These are phyloP conservation scores for Candida xiaguanensis DNA, from an alignment of 805 yeast genomes.

Conservation along the genomic window DNA sequence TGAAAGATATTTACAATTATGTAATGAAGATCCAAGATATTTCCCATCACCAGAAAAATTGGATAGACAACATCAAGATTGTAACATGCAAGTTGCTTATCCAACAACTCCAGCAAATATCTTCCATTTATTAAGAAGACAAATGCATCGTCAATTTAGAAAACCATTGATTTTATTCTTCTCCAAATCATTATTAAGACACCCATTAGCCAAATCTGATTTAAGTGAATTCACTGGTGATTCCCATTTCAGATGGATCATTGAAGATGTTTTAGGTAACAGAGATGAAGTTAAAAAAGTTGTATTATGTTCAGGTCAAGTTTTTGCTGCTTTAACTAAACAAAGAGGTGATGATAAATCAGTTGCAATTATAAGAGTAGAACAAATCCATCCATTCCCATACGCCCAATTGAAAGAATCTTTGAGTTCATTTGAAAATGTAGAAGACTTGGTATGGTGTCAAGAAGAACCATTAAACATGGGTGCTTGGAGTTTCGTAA, in stretches of 20 bases:
- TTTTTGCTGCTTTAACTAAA: conserved; percentile 86
- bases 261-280: conserved; percentile 88
- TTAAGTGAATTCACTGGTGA: conserved; percentile 86
- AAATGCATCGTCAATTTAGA: conserved; percentile 98
- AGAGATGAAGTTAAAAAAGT: conserved; percentile 82
- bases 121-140: conserved; percentile 97
- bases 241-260: conserved; percentile 91
- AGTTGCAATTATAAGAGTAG: conserved; percentile 86
- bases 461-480: conserved; percentile 99
- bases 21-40: conserved; percentile 91
- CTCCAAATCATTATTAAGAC: conserved; percentile 93
- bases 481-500: conserved; percentile 80
- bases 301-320: conserved; percentile 88
- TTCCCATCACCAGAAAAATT: conserved; percentile 90
- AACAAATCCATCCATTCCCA: conserved; percentile 99
- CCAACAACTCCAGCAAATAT: conserved; percentile 97
- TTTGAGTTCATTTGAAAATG: conserved; percentile 71
- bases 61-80: conserved; percentile 97
- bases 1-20: conserved; percentile 92
- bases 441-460: conserved; percentile 90
- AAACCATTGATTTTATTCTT: conserved; percentile 83
- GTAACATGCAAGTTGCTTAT: conserved; percentile 96
- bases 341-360: conserved; percentile 80
- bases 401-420: conserved; percentile 87
- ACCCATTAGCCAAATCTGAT: conserved; percentile 91